Percentiles rank a stretch among this genome's conserved stretches.
Evolutionary conservation across 257 asterid species (phyloP).

Genomic region (Rhazya stricta): DNA sequence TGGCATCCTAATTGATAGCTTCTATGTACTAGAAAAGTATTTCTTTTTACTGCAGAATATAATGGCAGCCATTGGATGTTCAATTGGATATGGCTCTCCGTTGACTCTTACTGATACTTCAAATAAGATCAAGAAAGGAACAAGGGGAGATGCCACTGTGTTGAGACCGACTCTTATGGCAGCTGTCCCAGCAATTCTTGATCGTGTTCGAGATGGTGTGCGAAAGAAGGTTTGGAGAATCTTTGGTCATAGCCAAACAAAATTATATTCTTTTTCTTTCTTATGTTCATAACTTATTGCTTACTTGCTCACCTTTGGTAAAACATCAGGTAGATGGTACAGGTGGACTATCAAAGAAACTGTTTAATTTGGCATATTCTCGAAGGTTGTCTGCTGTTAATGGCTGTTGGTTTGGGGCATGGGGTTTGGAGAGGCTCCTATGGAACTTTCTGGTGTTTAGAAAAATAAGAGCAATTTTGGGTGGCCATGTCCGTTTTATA

Average conservation of each 20-base stretch:
- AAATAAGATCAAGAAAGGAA: conserved; percentile 86
- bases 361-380: conserved; percentile 81
- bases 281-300: conserved; percentile 6
- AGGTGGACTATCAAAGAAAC: conserved; percentile 78
- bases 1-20: conserved; percentile 3
- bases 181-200: conserved; percentile 97
- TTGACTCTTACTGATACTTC: conserved; percentile 94
- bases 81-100: conserved; percentile 97
- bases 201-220: conserved; percentile 96
- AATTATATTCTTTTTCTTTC: background rate
- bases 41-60: conserved; percentile 49
- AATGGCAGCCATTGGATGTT: conserved; percentile 74
- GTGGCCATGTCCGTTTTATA: conserved; percentile 87
- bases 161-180: conserved; percentile 85
- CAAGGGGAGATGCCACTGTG: conserved; percentile 86
- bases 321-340: conserved; percentile 70
- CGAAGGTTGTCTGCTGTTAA: conserved; percentile 77
- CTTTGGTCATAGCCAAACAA: background rate
- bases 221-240: conserved; percentile 65
- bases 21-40: background rate
- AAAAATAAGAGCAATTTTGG: conserved; percentile 90
- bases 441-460: conserved; percentile 87
- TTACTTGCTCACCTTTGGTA: conserved; percentile 14
- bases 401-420: conserved; percentile 98
- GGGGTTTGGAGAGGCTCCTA: conserved; percentile 85